Percentiles rank a stretch among this genome's conserved stretches.
These are phyloP conservation scores for Cryphonectria parasitica DNA, from an alignment of 2,329 filamentous ascomycete species.

Conservation along the genomic window DNA sequence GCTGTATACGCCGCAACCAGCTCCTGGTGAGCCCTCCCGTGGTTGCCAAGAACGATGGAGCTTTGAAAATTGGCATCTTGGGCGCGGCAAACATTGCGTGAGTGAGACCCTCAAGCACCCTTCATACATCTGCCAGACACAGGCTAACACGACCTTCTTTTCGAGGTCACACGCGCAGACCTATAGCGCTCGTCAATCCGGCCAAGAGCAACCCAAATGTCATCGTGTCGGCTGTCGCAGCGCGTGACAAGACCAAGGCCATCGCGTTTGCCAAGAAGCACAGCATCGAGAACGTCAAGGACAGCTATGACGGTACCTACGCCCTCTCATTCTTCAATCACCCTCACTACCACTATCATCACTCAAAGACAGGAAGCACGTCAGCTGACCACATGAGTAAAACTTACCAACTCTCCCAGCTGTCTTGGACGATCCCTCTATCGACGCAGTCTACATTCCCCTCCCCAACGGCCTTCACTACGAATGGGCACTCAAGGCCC, in stretches of 20 bases:
- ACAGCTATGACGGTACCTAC: slow-evolving; percentile 51
- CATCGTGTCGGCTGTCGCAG: slow-evolving; percentile 55
- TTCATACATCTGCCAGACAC: not conserved
- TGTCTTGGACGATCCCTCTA: slow-evolving; percentile 45
- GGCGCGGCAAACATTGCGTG: slow-evolving; percentile 47
- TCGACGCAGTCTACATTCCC: slow-evolving; percentile 56
- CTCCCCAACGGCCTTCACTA: slow-evolving; percentile 48
- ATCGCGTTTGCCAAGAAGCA: slow-evolving; percentile 54
- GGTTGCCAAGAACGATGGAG: slow-evolving; percentile 30
- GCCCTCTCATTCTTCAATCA: not conserved
- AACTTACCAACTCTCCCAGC: slow-evolving; percentile 32
- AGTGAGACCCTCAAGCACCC: slow-evolving; percentile 27
- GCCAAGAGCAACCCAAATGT: slow-evolving; percentile 58
- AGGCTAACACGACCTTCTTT: not conserved
- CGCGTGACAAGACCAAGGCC: slow-evolving; percentile 52
- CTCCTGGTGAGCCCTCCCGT: slow-evolving; percentile 21
- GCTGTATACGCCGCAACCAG: slow-evolving; percentile 30
- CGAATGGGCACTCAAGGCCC: slow-evolving; percentile 53
- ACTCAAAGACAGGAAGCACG: not conserved
- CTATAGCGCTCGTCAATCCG: slow-evolving; percentile 49
- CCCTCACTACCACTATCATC: not conserved
- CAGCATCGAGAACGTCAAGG: slow-evolving; percentile 53
- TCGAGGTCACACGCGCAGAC: slow-evolving; percentile 34
- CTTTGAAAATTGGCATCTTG: slow-evolving; percentile 46
- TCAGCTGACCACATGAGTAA: not conserved